phyloP scores from a whole-genome alignment of 495 filamentous ascomycete species.

The Podospora pseudoanserina region DNA sequence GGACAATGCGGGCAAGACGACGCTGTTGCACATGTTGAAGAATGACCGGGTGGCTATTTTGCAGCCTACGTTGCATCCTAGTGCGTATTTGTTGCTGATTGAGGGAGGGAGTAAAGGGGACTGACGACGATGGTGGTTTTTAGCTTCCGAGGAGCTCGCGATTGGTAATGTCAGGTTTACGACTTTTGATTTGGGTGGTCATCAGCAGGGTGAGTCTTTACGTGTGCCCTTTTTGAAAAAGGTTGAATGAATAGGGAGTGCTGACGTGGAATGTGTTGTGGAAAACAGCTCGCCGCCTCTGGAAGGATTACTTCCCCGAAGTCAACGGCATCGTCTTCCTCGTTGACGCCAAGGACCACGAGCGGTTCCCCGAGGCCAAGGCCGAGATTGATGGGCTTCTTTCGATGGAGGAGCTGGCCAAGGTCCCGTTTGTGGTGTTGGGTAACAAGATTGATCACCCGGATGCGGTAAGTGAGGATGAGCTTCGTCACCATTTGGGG shows the following conservation, averaged over 20 bases:
- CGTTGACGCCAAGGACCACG: slow-evolving; percentile 93
- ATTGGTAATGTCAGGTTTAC: slow-evolving; percentile 97
- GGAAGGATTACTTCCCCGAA: slow-evolving; percentile 99
- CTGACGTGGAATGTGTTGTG: background rate
- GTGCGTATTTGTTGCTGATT: slow-evolving; percentile 47
- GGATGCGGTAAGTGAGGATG: slow-evolving; percentile 89
- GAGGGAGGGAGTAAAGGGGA: slow-evolving; percentile 6
- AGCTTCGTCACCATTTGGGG: slow-evolving; percentile 83
- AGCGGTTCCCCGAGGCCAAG: slow-evolving; percentile 90
- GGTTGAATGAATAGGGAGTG: too few species aligned
- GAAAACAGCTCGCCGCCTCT: slow-evolving; percentile 80
- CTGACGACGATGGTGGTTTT: slow-evolving; percentile 1
- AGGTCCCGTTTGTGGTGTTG: slow-evolving; percentile 91
- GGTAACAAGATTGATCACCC: slow-evolving; percentile 99
- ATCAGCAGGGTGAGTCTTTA: slow-evolving; percentile 76
- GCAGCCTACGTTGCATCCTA: slow-evolving; percentile 84
- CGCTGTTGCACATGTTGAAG: slow-evolving; percentile 89
- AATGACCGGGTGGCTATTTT: slow-evolving; percentile 94
- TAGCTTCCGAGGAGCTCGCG: slow-evolving; percentile 90
- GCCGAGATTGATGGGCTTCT: slow-evolving; percentile 92
- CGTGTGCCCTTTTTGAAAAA: background rate
- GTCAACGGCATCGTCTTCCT: slow-evolving; percentile 97
- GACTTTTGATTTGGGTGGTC: slow-evolving; percentile 94
- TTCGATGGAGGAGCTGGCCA: slow-evolving; percentile 86
- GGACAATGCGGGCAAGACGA: slow-evolving; percentile 98